These are phyloP conservation scores for Daldinia childiae DNA, from an alignment of 495 filamentous ascomycete species.

Conservation along the genomic window DNA sequence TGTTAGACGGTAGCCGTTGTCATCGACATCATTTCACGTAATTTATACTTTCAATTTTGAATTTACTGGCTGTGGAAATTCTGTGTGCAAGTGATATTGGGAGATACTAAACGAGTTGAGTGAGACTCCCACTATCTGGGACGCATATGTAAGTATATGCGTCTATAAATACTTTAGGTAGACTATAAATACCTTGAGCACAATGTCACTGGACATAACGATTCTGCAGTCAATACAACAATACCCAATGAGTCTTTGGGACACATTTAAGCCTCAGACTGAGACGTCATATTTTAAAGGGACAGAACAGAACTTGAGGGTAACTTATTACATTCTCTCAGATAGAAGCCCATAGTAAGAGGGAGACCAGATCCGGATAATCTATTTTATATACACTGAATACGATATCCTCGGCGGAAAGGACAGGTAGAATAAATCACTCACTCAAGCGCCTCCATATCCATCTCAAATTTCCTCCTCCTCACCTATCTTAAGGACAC, in stretches of 20 bases:
- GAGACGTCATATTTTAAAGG: neutral
- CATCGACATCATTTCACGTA: conserved; percentile 31
- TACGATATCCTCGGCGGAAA: conserved; percentile 26
- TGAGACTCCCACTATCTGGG: neutral
- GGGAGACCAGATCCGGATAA: neutral
- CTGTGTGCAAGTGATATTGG: neutral
- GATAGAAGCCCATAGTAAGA: too few relatives aligned
- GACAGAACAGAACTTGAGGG: neutral
- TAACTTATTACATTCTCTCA: neutral
- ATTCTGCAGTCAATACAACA: neutral
- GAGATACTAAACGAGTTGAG: neutral
- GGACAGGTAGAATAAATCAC: conserved; percentile 20
- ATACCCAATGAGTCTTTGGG: neutral
- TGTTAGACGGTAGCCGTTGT: conserved; percentile 38
- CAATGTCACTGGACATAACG: neutral
- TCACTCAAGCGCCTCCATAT: conserved; percentile 11
- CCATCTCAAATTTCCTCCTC: neutral
- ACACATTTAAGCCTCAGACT: neutral
- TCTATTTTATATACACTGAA: conserved; percentile 23
- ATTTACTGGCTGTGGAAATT: neutral
- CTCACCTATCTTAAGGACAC: neutral
- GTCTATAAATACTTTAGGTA: neutral
- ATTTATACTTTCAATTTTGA: conserved; percentile 27
- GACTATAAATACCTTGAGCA: neutral
- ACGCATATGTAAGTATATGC: neutral